phyloP scores from a whole-genome alignment of 2,329 filamentous ascomycete species.

The Pseudopithomyces chartarum region DNA sequence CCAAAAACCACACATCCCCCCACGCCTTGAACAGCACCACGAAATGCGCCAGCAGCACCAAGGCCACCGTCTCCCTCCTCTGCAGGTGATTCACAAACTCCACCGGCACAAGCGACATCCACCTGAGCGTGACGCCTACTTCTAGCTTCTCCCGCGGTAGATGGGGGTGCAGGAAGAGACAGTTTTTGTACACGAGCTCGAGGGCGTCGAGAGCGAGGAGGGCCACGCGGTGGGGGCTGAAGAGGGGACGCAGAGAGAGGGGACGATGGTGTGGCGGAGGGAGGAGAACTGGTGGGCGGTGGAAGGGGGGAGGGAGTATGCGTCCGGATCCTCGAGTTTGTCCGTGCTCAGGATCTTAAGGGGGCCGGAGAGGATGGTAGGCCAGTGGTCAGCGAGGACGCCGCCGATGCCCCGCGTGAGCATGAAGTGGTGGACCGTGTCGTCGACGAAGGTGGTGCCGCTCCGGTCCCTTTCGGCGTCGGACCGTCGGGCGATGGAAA shows the following conservation, averaged over 20 bases:
- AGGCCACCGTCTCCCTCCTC: not conserved
- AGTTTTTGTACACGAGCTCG: slow-evolving; percentile 5
- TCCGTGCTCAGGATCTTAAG: not conserved
- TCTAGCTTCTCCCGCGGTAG: slow-evolving; percentile 4
- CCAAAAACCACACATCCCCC: slow-evolving; percentile 4
- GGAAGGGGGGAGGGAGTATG: not conserved
- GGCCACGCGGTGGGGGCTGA: not conserved
- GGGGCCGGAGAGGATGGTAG: not conserved
- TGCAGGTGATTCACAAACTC: slow-evolving; percentile 5
- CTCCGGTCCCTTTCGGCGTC: slow-evolving; percentile 1
- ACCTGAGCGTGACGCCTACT: slow-evolving; percentile 2
- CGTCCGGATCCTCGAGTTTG: not conserved
- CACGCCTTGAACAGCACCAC: not conserved
- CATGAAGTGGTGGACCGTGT: slow-evolving; percentile 9
- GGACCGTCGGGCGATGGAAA: slow-evolving; percentile 5
- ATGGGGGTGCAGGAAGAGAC: slow-evolving; percentile 2
- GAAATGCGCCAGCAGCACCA: slow-evolving; percentile 10
- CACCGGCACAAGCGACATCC: slow-evolving; percentile 7
- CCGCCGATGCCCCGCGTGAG: slow-evolving; percentile 9
- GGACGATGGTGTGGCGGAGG: not conserved
- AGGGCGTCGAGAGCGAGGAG: not conserved
- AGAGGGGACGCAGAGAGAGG: not conserved
- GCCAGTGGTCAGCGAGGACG: slow-evolving; percentile 5
- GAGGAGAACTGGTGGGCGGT: not conserved
- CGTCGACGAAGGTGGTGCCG: slow-evolving; percentile 3